These are phyloP conservation scores for Tylopilus sp. DNA, from an alignment of 1,284 basidiomycete genomes.

Conservation along the genomic window DNA sequence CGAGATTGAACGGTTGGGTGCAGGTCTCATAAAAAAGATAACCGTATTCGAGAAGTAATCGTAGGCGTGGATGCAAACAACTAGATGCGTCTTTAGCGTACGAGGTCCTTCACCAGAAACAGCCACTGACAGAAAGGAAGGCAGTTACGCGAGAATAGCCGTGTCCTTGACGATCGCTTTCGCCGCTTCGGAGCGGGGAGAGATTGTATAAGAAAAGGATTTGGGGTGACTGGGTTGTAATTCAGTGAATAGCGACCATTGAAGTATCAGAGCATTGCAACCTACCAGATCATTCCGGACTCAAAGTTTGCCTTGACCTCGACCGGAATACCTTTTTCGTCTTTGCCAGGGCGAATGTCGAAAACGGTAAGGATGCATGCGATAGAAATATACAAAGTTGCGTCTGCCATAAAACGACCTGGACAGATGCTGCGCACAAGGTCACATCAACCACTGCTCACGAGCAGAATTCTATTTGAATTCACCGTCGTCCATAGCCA, in stretches of 20 bases:
- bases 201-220: constrained; percentile 31
- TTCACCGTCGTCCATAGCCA: constrained; percentile 45
- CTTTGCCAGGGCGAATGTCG: constrained; percentile 37
- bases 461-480: neutral
- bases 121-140: neutral
- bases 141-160: constrained; percentile 21
- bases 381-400: constrained; percentile 49
- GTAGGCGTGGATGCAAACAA: neutral
- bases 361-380: constrained; percentile 48
- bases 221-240: constrained; percentile 27
- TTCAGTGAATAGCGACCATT: neutral
- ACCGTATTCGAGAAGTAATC: constrained; percentile 28
- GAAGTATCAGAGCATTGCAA: neutral
- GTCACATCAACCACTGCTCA: constrained; percentile 1
- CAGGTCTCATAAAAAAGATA: constrained; percentile 61
- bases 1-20: constrained; percentile 80
- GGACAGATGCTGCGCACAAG: constrained; percentile 41
- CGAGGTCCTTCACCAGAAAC: neutral
- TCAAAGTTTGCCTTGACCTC: constrained; percentile 38
- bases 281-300: constrained; percentile 46
- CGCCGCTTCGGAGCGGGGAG: constrained; percentile 32
- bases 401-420: constrained; percentile 46
- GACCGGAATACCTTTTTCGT: constrained; percentile 34
- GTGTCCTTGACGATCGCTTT: constrained; percentile 29
- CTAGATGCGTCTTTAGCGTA: neutral